Percentiles rank a stretch among this genome's conserved stretches.
phyloP scores from a whole-genome alignment of 805 yeast genomes.

The Clavispora fructus region DNA sequence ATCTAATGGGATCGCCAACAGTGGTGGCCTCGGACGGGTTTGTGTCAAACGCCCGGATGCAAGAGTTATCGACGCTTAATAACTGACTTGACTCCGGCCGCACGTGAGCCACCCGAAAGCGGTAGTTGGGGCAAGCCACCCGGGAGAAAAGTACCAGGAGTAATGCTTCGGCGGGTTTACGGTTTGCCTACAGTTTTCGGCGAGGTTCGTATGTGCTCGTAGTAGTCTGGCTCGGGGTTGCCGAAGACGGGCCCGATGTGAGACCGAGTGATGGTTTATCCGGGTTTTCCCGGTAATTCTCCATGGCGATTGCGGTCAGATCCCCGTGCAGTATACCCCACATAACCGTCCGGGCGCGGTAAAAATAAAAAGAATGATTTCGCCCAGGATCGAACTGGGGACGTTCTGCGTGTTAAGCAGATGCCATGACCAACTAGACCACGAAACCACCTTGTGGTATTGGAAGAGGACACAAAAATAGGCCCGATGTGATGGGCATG shows the following conservation, averaged over 20 bases:
- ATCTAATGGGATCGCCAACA: too few relatives aligned
- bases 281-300: not conserved
- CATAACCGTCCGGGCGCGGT: not conserved
- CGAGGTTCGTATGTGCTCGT: too few relatives aligned
- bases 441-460: conserved; percentile 30
- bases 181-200: too few relatives aligned
- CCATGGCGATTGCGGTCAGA: not conserved
- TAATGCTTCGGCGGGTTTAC: too few relatives aligned
- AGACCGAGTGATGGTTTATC: not conserved
- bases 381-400: conserved; percentile 99
- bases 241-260: too few relatives aligned
- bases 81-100: not conserved
- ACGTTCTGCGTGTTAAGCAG: conserved; percentile 99
- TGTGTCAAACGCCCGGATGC: too few relatives aligned
- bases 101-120: not conserved
- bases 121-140: not conserved
- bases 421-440: conserved; percentile 99
- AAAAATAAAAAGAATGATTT: conserved; percentile 52
- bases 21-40: not conserved
- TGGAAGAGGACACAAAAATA: too few relatives aligned
- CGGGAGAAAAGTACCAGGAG: not conserved
- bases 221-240: too few relatives aligned
- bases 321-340: not conserved
- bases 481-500: too few relatives aligned
- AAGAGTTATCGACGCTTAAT: not conserved